Evolutionary conservation across 441 rosid genomes (phyloP), one percentile per base, ranked within the genome.

Genomic region (Corymbia citriodora): DNA sequence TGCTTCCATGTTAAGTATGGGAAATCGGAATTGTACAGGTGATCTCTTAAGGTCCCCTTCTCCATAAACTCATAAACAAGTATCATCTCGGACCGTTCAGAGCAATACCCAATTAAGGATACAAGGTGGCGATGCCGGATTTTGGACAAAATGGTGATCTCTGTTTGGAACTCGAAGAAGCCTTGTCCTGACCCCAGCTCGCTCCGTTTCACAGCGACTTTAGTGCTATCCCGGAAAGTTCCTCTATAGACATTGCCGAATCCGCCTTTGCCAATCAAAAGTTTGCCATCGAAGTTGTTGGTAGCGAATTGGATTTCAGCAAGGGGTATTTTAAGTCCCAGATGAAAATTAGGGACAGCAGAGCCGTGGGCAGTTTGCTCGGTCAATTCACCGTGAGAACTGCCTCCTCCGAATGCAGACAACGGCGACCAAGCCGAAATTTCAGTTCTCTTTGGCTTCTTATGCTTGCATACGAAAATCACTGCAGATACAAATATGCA

Each of bases 21-120:
- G 16, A 72, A 79, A 9, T 88, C 36, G 9, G 90, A 29, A 49
- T 82, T 59, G 68, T 89, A 89, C 74, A 89, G 65, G 48, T 89
- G 90, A 23, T 89, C 82, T 54, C 88, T 89, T n/a, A 89, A 61
- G 33, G 54, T 83, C 52, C 90, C 90, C 55, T 82, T 83, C 88
- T 89, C 90, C 88, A 89, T 83, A 55, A 89, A 89, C 55, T 89
- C 90, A 14, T 89, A 89, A 21, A 89, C 88, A 63, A 89, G 19
- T 31, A 89, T 89, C 90, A 89, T 89, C 79, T 89, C 88, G 4
- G 70, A 55, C 74, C 19, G 48, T 52, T 89, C 88, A 31, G 45
- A 5, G 27, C 90, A 89, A 29, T 89, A 89, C 65, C 90, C 90
- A 25, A 82, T 82, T 59, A 89, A 45, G 45, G 90, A 89, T 25